A percentile compares a stretch with the other conserved stretches of the same genome.
Evolutionary conservation across 1,284 basidiomycete genomes (phyloP).

Genomic region (Singerocomus rubriflavus): DNA sequence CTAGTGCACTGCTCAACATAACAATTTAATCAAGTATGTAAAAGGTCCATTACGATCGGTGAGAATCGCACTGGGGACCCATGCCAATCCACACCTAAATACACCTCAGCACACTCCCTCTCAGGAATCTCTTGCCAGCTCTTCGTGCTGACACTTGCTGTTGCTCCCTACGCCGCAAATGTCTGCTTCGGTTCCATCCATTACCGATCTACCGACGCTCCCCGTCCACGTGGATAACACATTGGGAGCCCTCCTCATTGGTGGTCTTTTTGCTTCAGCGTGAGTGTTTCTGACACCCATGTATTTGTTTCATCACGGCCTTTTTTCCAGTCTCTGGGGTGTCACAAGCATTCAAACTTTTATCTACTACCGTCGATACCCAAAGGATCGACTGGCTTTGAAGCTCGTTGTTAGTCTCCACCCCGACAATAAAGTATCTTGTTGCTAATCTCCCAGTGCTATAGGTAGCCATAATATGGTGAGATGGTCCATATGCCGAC

Average conservation of each 20-base stretch:
- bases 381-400: constrained; percentile 38
- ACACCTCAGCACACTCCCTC: background rate
- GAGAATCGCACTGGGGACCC: background rate
- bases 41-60: background rate
- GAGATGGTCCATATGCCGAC: background rate
- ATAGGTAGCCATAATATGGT: constrained; percentile 24
- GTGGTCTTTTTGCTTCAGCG: constrained; percentile 46
- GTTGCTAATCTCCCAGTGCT: background rate
- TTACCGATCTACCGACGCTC: background rate
- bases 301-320: background rate
- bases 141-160: background rate
- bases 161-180: constrained; percentile 9
- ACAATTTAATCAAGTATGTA: background rate
- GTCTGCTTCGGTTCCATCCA: constrained; percentile 1
- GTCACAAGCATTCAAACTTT: constrained; percentile 54
- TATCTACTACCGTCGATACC: constrained; percentile 45
- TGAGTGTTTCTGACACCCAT: constrained; percentile 15
- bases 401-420: constrained; percentile 39
- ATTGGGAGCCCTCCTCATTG: constrained; percentile 47
- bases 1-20: background rate
- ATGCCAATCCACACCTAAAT: constrained; percentile 4
- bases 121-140: background rate
- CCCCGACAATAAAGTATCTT: background rate
- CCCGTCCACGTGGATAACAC: constrained; percentile 35
- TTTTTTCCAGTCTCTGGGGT: constrained; percentile 49